Base-by-base conservation (phyloP, 2,329 filamentous ascomycete genomes). In the Malbranchea cinnamomea region DNA sequence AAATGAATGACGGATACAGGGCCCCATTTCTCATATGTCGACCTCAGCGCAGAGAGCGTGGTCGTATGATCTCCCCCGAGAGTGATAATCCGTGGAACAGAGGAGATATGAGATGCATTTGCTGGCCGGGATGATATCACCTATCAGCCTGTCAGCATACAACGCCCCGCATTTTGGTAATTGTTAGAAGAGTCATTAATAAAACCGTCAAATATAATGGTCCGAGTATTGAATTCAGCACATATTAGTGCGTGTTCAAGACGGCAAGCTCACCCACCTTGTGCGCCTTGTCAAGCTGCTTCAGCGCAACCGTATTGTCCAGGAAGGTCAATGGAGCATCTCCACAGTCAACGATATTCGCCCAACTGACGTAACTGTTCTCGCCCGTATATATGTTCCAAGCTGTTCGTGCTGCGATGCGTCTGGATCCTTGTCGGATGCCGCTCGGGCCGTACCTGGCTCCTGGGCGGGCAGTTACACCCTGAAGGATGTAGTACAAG, bases 251-350 rank as follows among this genome's bases (percentile, higher is more conserved):
- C n/a, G n/a, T n/a, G 59, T 55, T 2, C 65, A 62, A n/a, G n/a
- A n/a, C n/a, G n/a, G n/a, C n/a, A n/a, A n/a, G n/a, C n/a, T n/a
- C n/a, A 3, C 91, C 70, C 54, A 85, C 77, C 8, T 65, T 60
- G 50, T 81, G 84, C 0, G 80, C 83, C 46, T 76, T 71, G 17
- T 71, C 80, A 82, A 93, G 92, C 56, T 93, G 85, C 26, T 67
- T 63, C 30, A 84, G 60, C 0, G 84, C 85, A 11, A 92, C 62
- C 2, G 64, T 71, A 51, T 93, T 93, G 59, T 93, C 82, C 43
- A 91, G 76, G 0, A 84, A 83, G 0, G 78, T 81, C 41, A 91
- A 65, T 13, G 84, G 83, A 32, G 92, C 83, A 50, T 93, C 85
- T 26, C 84, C 84, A 52, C 85, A 93, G 60, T 93, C 85, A 30